Percentiles rank a stretch among this genome's conserved stretches.
Conservation (phyloP, 345 rosid genomes). For the Salix arbutifolia region DNA sequence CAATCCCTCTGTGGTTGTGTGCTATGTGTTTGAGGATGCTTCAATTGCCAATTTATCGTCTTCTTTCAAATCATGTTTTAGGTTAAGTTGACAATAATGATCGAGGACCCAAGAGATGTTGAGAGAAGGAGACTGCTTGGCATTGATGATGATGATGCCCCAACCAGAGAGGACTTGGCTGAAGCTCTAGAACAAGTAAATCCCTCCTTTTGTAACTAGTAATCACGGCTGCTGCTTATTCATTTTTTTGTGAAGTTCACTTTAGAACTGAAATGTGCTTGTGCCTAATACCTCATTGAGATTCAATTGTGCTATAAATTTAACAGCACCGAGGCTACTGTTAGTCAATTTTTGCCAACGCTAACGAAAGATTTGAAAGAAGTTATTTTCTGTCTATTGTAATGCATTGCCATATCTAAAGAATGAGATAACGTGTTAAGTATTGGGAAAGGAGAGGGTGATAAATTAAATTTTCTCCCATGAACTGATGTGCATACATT, state of each 20-base stretch:
- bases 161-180: slow-evolving; percentile 80
- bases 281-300: neutral
- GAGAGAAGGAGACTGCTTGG: slow-evolving; percentile 86
- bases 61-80: slow-evolving; percentile 17
- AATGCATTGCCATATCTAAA: neutral
- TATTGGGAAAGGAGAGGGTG: neutral
- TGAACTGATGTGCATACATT: neutral
- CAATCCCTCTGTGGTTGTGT: neutral
- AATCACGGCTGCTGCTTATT: neutral
- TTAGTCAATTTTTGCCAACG: neutral
- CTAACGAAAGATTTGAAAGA: neutral
- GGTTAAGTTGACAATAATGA: slow-evolving; percentile 79
- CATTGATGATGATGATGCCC: slow-evolving; percentile 67
- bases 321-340: neutral
- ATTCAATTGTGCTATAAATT: neutral
- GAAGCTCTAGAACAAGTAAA: slow-evolving; percentile 69
- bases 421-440: neutral
- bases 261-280: neutral
- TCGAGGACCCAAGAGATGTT: slow-evolving; percentile 87
- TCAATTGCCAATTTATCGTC: neutral
- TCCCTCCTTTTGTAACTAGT: neutral
- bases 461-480: neutral
- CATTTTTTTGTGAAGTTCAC: neutral
- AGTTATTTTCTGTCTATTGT: neutral
- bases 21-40: neutral